Conservation (phyloP, 2,329 filamentous ascomycete species). For the Endoconidiophora polonica region DNA sequence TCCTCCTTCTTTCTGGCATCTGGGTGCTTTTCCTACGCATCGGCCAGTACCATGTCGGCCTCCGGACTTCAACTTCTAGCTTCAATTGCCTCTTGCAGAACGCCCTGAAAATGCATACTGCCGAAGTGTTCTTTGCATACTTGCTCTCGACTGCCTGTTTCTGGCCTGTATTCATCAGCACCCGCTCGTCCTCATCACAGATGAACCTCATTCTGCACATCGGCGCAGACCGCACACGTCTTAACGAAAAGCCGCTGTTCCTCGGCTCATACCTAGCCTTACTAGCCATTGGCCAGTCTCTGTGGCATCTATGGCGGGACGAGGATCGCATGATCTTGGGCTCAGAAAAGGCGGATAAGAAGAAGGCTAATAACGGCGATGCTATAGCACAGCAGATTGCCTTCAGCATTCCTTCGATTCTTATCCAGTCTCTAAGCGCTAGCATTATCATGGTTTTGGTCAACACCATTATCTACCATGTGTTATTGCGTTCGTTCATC, state of each 20-base stretch:
- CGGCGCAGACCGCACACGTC: conserved; percentile 51
- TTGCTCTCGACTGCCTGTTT: conserved; percentile 62
- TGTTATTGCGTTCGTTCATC: conserved; percentile 42
- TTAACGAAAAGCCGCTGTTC: conserved; percentile 81
- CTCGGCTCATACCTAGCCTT: conserved; percentile 53
- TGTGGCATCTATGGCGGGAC: conserved; percentile 54
- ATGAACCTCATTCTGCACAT: conserved; percentile 59
- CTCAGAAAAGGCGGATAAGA: conserved; percentile 15
- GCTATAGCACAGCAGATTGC: conserved; percentile 9
- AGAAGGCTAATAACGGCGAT: conserved; percentile 5
- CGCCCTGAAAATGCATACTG: conserved; percentile 40
- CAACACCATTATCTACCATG: conserved; percentile 42
- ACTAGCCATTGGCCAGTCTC: conserved; percentile 53
- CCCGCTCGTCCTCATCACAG: conserved; percentile 39
- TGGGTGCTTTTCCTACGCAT: conserved; percentile 73
- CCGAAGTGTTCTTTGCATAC: conserved; percentile 63
- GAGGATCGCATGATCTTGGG: conserved; percentile 44
- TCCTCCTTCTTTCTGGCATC: conserved; percentile 62
- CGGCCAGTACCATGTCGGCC: conserved; percentile 60
- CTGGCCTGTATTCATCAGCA: conserved; percentile 66
- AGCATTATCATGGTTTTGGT: conserved; percentile 25
- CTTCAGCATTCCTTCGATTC: conserved; percentile 5
- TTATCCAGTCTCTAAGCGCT: conserved; percentile 21
- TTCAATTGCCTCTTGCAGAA: conserved; percentile 45
- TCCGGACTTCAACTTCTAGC: conserved; percentile 52